Evolutionary conservation across 73 alveolate species (phyloP).

Genomic region (Blepharisma japonicum): DNA sequence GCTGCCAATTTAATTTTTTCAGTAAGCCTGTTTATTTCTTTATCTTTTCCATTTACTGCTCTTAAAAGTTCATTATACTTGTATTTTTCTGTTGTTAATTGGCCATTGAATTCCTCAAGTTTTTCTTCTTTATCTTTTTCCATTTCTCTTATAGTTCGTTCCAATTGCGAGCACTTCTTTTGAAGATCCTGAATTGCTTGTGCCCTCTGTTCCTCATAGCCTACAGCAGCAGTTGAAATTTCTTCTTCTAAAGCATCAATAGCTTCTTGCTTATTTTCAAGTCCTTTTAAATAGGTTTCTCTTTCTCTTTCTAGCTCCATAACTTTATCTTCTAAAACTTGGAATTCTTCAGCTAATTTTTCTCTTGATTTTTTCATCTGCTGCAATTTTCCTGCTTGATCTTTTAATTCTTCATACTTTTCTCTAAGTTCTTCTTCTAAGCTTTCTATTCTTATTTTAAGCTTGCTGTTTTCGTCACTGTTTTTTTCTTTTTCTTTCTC

Average conservation of each 20-base stretch:
- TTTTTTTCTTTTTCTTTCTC: not conserved
- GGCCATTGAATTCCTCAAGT: not conserved
- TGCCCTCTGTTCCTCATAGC: not conserved
- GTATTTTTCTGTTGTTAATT: not conserved
- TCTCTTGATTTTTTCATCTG: not conserved
- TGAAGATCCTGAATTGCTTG: not conserved
- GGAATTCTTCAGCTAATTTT: not conserved
- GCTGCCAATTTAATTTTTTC: slow-evolving; percentile 6
- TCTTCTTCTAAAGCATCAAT: slow-evolving; percentile 17
- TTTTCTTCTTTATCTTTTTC: slow-evolving; percentile 1
- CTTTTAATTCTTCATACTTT: not conserved
- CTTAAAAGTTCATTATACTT: not conserved
- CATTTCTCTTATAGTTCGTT: not conserved
- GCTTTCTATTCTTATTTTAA: not conserved
- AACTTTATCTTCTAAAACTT: not conserved
- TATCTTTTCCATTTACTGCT: not conserved
- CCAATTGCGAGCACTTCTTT: not conserved
- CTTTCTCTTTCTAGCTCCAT: not conserved
- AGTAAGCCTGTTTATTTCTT: not conserved
- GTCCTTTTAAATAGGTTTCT: not conserved
- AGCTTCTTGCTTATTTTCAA: slow-evolving; percentile 6
- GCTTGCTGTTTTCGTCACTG: slow-evolving; percentile 2
- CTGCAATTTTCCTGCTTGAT: not conserved
- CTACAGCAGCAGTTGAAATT: not conserved
- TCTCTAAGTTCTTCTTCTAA: not conserved